These are phyloP conservation scores for Coemansia sp. DNA, from an alignment of 192 early-diverging fungal genomes.

Conservation along the genomic window DNA sequence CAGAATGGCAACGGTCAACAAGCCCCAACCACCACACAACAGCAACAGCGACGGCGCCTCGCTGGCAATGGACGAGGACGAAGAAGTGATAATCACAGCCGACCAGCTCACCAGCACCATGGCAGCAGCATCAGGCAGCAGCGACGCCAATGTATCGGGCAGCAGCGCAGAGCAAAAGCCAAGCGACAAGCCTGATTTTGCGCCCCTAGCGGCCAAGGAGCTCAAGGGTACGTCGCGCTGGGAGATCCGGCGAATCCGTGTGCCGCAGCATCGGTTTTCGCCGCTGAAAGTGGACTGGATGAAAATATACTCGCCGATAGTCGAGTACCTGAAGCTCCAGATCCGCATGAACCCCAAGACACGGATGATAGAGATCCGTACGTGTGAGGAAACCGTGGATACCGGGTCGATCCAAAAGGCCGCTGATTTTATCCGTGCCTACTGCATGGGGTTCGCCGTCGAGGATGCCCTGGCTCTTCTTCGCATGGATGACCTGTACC, in stretches of 20 bases:
- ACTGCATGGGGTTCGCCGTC: constrained; percentile 88
- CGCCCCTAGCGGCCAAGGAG: constrained; percentile 57
- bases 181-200: constrained; percentile 64
- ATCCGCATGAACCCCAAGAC: constrained; percentile 91
- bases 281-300: constrained; percentile 93
- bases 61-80: constrained; percentile 51
- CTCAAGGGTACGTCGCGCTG: constrained; percentile 30
- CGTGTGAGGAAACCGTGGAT: constrained; percentile 81
- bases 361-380: constrained; percentile 85
- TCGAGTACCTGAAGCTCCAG: constrained; percentile 93
- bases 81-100: constrained; percentile 65
- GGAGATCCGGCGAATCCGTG: constrained; percentile 77
- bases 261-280: constrained; percentile 90
- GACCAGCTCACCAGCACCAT: constrained; percentile 52
- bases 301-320: constrained; percentile 94
- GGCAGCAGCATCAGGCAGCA: constrained; percentile 30
- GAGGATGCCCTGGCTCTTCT: constrained; percentile 92
- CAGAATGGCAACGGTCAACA: constrained; percentile 21
- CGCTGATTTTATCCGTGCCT: constrained; percentile 94
- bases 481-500: constrained; percentile 92
- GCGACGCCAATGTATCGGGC: constrained; percentile 37
- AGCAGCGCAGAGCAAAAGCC: background rate
- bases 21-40: constrained; percentile 17
- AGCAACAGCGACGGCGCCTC: constrained; percentile 7
- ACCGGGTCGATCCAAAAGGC: constrained; percentile 91